Evolutionary conservation across 306 rosid genomes (phyloP).

Genomic region (Castanospermum australe): DNA sequence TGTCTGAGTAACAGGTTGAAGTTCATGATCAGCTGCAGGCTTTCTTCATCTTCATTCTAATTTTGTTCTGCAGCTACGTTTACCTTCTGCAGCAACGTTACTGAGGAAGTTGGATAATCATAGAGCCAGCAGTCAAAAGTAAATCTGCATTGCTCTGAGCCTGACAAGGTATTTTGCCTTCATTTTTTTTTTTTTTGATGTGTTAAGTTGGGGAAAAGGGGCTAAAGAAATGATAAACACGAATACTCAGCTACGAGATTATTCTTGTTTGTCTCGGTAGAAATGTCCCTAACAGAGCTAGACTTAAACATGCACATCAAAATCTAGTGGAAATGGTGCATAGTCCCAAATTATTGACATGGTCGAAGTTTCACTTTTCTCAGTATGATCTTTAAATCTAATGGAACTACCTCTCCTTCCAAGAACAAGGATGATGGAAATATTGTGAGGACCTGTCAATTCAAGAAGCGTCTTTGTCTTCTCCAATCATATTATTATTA

Average conservation of each 20-base stretch:
- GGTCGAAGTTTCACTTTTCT: neutral
- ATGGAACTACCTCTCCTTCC: neutral
- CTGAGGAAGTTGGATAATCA: neutral
- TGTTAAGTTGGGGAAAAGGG: neutral
- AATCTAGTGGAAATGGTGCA: neutral
- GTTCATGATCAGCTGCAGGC: constrained; percentile 33
- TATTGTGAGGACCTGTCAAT: neutral
- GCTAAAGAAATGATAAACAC: neutral
- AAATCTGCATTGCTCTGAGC: no score
- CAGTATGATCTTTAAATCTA: neutral
- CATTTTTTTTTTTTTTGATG: no score
- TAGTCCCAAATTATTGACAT: neutral
- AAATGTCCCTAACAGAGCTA: neutral
- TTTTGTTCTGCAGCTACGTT: constrained; percentile 66
- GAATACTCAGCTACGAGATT: neutral
- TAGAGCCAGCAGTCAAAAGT: neutral
- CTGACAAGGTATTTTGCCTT: neutral
- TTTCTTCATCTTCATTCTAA: constrained; percentile 66
- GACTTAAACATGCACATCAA: neutral
- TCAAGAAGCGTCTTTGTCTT: neutral
- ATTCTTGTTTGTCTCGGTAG: neutral
- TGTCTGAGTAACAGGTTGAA: constrained; percentile 27
- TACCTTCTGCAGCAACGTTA: no score
- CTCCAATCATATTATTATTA: neutral
- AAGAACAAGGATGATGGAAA: neutral